Evolutionary conservation across 768 basidiomycete species (phyloP).

Genomic region (Ramaria rubella): DNA sequence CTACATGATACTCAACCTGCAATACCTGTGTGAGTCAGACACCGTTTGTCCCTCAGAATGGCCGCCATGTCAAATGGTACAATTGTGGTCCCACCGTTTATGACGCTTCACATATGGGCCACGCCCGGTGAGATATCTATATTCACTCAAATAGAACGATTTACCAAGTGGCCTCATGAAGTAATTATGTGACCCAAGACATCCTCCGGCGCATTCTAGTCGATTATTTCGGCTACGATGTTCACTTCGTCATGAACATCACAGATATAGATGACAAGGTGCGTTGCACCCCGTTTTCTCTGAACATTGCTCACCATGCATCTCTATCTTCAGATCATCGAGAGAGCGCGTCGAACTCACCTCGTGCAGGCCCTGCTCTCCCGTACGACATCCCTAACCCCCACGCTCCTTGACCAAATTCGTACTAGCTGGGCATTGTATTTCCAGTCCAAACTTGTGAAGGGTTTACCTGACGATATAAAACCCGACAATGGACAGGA

Average conservation of each 20-base stretch:
- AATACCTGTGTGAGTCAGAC: constrained; percentile 38
- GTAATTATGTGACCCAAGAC: constrained; percentile 97
- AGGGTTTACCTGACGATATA: constrained; percentile 49
- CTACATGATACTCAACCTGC: background rate
- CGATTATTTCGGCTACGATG: constrained; percentile 96
- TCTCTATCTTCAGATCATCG: constrained; percentile 69
- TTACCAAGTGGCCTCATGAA: constrained; percentile 24
- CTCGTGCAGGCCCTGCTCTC: constrained; percentile 57
- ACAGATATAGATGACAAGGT: constrained; percentile 99
- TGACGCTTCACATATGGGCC: constrained; percentile 97
- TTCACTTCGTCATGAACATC: constrained; percentile 99
- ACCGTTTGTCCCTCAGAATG: constrained; percentile 65
- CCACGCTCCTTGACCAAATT: constrained; percentile 50
- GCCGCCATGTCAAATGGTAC: constrained; percentile 90
- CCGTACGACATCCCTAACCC: constrained; percentile 47
- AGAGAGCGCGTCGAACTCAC: constrained; percentile 78
- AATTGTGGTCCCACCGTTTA: constrained; percentile 99
- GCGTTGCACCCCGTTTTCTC: constrained; percentile 17
- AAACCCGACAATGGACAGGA: constrained; percentile 44
- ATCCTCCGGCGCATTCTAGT: constrained; percentile 82
- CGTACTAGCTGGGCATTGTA: constrained; percentile 60
- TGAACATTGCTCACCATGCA: constrained; percentile 16
- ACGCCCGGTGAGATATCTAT: constrained; percentile 64
- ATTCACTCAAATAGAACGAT: background rate
- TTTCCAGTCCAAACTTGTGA: constrained; percentile 54